Evolutionary conservation across 805 yeast genomes (phyloP).

Genomic region (Zygoascus flipseniorum): DNA sequence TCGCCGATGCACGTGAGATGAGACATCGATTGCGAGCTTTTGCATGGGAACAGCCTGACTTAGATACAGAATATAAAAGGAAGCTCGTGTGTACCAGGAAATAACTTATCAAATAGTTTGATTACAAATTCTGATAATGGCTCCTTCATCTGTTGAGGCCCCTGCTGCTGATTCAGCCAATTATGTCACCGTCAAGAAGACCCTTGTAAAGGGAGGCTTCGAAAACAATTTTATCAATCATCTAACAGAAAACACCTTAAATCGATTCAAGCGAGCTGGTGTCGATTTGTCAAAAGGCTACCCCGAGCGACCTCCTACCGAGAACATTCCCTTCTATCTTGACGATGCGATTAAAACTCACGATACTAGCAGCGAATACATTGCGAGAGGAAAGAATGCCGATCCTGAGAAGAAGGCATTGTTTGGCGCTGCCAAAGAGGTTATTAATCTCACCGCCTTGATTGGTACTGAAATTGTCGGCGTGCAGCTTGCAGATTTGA

Average conservation of each 20-base stretch:
- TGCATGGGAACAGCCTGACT: neutral
- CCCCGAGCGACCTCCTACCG: conserved; percentile 30
- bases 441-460: conserved; percentile 8
- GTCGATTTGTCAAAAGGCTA: conserved; percentile 33
- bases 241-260: conserved; percentile 22
- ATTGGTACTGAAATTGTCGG: conserved; percentile 10
- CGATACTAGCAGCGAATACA: conserved; percentile 21
- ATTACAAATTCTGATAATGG: neutral
- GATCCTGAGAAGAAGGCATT: conserved; percentile 34
- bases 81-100: neutral
- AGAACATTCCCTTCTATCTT: conserved; percentile 29
- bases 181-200: neutral
- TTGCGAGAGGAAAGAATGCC: conserved; percentile 31
- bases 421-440: conserved; percentile 31
- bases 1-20: neutral
- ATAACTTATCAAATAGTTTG: neutral
- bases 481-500: conserved; percentile 1
- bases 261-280: conserved; percentile 30
- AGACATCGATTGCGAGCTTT: neutral
- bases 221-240: neutral
- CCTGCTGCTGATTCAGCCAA: neutral
- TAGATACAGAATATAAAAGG: neutral
- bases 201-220: neutral
- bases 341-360: conserved; percentile 35
- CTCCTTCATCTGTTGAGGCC: neutral